Evolutionary conservation across 805 yeast species (phyloP), one percentile per base, ranked within the genome.

Genomic region (Wickerhamiella azymoides): DNA sequence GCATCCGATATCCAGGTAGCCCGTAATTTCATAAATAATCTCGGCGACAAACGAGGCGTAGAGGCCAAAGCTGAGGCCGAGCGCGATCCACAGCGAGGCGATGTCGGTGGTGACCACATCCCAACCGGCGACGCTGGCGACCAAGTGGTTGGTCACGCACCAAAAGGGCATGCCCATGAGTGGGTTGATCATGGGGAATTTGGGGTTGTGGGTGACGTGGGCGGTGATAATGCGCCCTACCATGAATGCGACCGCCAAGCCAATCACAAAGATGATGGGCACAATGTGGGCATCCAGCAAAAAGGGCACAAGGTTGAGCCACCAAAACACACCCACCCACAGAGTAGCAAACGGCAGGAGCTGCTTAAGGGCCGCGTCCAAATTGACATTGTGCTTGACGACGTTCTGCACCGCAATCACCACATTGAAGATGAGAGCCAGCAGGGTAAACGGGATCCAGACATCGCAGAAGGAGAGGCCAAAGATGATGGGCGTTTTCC

Each of bases 221-320:
- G 84, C 88, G 47, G 80, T 69, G 56, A 88, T 88, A 51, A 88
- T 84, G 59, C 92, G 75, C 4, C 96, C 96, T n/a, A 89, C 96
- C 3, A 76, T 69, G 57, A 83, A 80, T 0, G 97, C 95, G 53
- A 81, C 64, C 1, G 82, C 70, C 17, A 78, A 68, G 1, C 94
- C 95, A 53, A 83, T 73, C 11, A 84, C 73, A 40, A 81, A 57
- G 18, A 79, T 65, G 52, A 80, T 69, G 14, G 93, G 80, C 32
- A 82, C 60, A 5, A 58, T 52, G 36, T 54, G 57, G 25, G 63
- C 49, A 36, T 46, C 38, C 16, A 73, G 59, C 19, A 65, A 64
- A 8, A 41, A 41, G 3, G 85, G 79, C 56, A 75, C 72, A n/a
- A 68, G 49, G 44, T 63, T 51, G 11, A 72, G 62, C 54, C 77